Percentiles rank a stretch among this genome's conserved stretches.
Evolutionary conservation across 1,284 basidiomycete species (phyloP).

Genomic region (Ceratobasidium theobromae): DNA sequence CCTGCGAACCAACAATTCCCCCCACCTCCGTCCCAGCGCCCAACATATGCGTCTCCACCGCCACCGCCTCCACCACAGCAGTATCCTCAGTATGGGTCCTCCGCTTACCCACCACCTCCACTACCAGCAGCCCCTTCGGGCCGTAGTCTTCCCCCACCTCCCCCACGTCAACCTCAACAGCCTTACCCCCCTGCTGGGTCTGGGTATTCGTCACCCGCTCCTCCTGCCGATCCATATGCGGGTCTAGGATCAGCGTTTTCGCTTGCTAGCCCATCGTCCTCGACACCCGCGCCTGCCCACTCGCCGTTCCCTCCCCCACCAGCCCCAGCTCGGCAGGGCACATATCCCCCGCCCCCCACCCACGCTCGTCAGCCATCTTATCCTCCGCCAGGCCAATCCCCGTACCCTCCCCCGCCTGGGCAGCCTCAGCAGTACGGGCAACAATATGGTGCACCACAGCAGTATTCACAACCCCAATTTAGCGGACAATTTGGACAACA

Average conservation of each 20-base stretch:
- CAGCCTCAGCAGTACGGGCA: slow-evolving; percentile 33
- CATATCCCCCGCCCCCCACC: slow-evolving; percentile 38
- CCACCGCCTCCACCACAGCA: slow-evolving; percentile 41
- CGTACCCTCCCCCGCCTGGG: slow-evolving; percentile 42
- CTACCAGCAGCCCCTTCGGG: no score
- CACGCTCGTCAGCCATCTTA: slow-evolving; percentile 43
- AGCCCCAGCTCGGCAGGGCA: slow-evolving; percentile 42
- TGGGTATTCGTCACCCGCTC: slow-evolving; percentile 30
- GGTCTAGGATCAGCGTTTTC: slow-evolving; percentile 23
- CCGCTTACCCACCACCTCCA: slow-evolving; percentile 41
- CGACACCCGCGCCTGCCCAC: slow-evolving; percentile 35
- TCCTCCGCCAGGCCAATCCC: slow-evolving; percentile 40
- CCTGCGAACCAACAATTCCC: slow-evolving; percentile 31
- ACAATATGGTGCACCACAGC: background rate
- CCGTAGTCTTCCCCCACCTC: no score
- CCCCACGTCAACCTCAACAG: slow-evolving; percentile 40
- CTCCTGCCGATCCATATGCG: slow-evolving; percentile 34
- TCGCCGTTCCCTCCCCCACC: slow-evolving; percentile 31
- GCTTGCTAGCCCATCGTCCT: slow-evolving; percentile 32
- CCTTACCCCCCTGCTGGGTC: background rate
- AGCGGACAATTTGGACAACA: slow-evolving; percentile 30
- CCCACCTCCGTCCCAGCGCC: slow-evolving; percentile 35
- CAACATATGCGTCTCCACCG: slow-evolving; percentile 34
- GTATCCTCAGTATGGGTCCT: slow-evolving; percentile 34
- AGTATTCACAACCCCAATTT: slow-evolving; percentile 21